Base-by-base conservation (phyloP, 768 basidiomycete genomes). In the Psilocybe sp. region DNA sequence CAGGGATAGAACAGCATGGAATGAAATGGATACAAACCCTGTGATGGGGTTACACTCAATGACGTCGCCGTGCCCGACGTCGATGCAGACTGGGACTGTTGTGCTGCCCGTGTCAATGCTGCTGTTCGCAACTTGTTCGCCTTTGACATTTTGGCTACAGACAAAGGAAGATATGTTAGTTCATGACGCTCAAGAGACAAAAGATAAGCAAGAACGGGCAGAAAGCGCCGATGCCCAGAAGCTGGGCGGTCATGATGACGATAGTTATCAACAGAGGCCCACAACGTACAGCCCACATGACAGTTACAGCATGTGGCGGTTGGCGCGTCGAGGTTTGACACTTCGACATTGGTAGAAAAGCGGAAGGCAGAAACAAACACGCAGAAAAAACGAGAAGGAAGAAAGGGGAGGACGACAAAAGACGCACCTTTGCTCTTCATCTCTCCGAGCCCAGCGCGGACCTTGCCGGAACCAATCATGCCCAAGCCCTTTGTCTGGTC, bases 401-500 rank as follows among this genome's bases (percentile, higher is more conserved):
- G n/a, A 35, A 34, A n/a, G 33, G n/a, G 3, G 39, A 23, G 31
- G 41, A 33, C 16, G 10, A 20, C 20, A 31, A 37, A 37, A 20
- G 40, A 69, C 82, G 54, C 56, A 95, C 95, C 94, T 74, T 87
- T 84, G 71, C 87, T 95, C 73, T 92, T 92, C 38, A 87, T 80
- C 64, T 98, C 95, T 46, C 89, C 93, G 44, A 84, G 66, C 23
- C 87, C 86, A 11, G 93, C 93, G 47, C 97, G 78, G 45, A 99
- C 89, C 66, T 92, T 91, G 18, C 97, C 97, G 5, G 87, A 78
- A 35, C 94, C 93, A 53, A 98, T 91, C 95, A 99, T 98, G 53
- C 97, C 97, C 64, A 98, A 68, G 5, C 97, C 97, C 74, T 92
- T 91, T n/a, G 94, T 95, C 73, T 98, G 86, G 71, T 97, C 97